Evolutionary conservation across 306 rosid species (phyloP), one percentile per base, ranked within the genome.

Genomic region (Arachis hypogaea): DNA sequence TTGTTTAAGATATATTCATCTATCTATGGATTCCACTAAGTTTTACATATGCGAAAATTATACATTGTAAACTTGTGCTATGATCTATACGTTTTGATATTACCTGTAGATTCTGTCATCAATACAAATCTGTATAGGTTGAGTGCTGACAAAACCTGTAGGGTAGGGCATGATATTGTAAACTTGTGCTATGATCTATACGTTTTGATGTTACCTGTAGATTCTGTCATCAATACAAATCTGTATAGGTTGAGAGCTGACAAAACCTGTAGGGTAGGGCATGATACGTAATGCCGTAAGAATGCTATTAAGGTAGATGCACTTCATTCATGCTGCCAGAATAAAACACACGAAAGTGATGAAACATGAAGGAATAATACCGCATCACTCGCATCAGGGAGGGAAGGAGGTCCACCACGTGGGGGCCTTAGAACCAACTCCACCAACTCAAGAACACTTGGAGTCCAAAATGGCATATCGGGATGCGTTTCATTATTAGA

Each of bases 201-300:
- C 14, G 14, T 14, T 14, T 14, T 14, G 14, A 14, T 14, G 14
- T 14, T 14, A 94, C 99, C 92, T 78, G 90, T 67, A 49, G 90
- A 85, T 86, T 94, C 97, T 57, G 93, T 87, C 83, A 92, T 86
- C 69, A 89, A 78, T 44, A 85, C 76, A 71, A 85, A 92, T 75
- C 96, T 81, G 93, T 94, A 90, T 29, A 94, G 78, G 81, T 92
- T 94, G 82, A 94, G 99, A 7, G 90, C 99, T 41, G 96, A 84
- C 59, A 87, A 84, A 81, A 89, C 90, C 97, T 94, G 91, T 38
- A 12, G 22, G 22, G 22, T 22, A 22, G 30, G 9, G 73, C 58
- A 41, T 45, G 51, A 77, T 18, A 64, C 36, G 38, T 4, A 59
- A 47, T 57, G 51, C 12, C 9, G 47, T 75, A 46, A 6, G 11